Base-by-base conservation (phyloP, 768 basidiomycete genomes). In the Pulveroboletus sp. region DNA sequence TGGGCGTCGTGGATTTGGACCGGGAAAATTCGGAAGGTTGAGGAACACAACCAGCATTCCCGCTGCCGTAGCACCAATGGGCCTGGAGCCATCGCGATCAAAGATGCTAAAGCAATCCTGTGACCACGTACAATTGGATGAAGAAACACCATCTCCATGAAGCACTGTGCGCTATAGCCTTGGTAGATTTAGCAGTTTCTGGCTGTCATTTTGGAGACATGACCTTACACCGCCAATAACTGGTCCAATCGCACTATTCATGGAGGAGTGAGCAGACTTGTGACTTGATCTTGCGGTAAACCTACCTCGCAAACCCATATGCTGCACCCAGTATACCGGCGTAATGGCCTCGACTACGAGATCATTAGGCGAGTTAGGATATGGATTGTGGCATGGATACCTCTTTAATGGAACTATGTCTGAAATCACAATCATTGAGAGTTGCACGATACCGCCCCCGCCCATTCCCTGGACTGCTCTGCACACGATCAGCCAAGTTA, bases 401-500 rank as follows among this genome's bases (percentile, higher is more conserved):
- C 90, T 82, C 70, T 82, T 72, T 35, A 94, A 70, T 0, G 89
- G 80, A 1, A 91, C 86, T 34, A 93, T 91, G 63, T 93, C 92
- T 36, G 85, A 82, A 36, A 91, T 82, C 1, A 79, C 84, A 59
- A 91, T 90, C 45, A 84, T 79, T 1, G 85, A 82, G 56, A 90
- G 71, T 59, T 87, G 86, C 10, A 86, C 71, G 45, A 89, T 79
- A 4, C 86, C 89, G 5, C 87, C 87, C 13, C 86, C 88, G 11
- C 89, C 90, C 24, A 90, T 80, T 10, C 91, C 89, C 64, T 92
- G 91, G 1, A 93, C 72, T 2, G 87, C 90, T 54, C 91, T 80
- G 42, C 78, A 80, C 0, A 84, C 73, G 34, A 89, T 81, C 10
- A 93, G 70, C 89, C 86, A 89, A 8, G 73, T 76, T 79, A 91